phyloP scores from a whole-genome alignment of 805 yeast species.

The Priceomyces haplophilus region DNA sequence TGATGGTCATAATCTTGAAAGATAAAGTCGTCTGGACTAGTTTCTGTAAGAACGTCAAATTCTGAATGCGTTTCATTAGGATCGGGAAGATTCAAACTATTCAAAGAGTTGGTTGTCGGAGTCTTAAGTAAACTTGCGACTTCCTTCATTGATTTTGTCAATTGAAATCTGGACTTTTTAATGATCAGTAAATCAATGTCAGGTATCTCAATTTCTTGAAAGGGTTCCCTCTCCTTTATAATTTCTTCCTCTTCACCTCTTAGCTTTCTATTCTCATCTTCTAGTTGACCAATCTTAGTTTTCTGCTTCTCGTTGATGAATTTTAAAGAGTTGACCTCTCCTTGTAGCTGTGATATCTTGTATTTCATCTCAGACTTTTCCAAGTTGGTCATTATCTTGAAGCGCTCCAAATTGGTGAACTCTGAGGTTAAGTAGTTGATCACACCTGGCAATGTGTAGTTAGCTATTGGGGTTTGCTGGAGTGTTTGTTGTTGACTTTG shows the following conservation, averaged over 20 bases:
- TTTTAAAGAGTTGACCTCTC: conserved; percentile 47
- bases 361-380: conserved; percentile 53
- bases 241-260: conserved; percentile 1
- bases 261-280: conserved; percentile 20
- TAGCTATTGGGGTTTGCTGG: conserved; percentile 34
- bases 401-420: conserved; percentile 43
- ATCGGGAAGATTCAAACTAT: conserved; percentile 6
- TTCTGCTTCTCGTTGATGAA: conserved; percentile 41
- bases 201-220: conserved; percentile 20
- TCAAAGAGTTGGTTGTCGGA: conserved; percentile 17
- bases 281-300: conserved; percentile 36
- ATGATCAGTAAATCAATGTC: conserved; percentile 32
- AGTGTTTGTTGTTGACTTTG: conserved; percentile 3
- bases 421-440: conserved; percentile 59
- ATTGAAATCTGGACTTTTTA: conserved; percentile 30
- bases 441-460: conserved; percentile 55
- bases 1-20: conserved; percentile 4
- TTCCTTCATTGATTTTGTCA: conserved; percentile 36
- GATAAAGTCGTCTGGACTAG: conserved; percentile 10
- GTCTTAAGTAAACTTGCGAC: conserved; percentile 30
- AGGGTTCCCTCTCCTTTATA: neutral
- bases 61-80: conserved; percentile 6
- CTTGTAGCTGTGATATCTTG: conserved; percentile 49
- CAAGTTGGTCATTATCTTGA: conserved; percentile 49
- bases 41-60: conserved; percentile 7